Evolutionary conservation across 371 early-diverging fungal genomes (phyloP).

Genomic region (Haplosporangium sp.): DNA sequence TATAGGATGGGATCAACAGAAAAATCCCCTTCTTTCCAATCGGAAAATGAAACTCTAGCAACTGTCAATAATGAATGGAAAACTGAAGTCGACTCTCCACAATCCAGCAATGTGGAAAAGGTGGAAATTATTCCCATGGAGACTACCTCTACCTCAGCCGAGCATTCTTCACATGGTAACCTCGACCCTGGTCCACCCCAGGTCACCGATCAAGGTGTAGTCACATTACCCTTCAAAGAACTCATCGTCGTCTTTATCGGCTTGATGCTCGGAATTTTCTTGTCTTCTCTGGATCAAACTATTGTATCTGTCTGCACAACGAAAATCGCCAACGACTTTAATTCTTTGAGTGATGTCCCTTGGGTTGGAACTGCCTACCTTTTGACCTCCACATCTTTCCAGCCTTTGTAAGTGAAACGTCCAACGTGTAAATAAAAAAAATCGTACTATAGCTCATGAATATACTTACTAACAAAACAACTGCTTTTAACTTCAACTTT

Average conservation of each 20-base stretch:
- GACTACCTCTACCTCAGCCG: neutral
- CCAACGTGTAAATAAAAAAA: conserved; percentile 20
- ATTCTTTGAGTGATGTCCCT: conserved; percentile 64
- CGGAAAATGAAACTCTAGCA: conserved; percentile 1
- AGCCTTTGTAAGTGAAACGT: conserved; percentile 24
- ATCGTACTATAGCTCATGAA: conserved; percentile 56
- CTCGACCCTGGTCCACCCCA: conserved; percentile 30
- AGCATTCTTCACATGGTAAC: conserved; percentile 8
- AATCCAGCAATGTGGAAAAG: neutral
- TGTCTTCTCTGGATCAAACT: conserved; percentile 78
- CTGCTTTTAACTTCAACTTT: conserved; percentile 26
- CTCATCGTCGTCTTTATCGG: conserved; percentile 45
- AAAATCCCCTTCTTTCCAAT: conserved; percentile 11
- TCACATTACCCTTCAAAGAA: conserved; percentile 23
- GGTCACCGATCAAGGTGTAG: conserved; percentile 2
- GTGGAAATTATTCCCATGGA: neutral
- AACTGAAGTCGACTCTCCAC: neutral
- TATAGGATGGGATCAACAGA: conserved; percentile 6
- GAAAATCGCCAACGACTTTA: conserved; percentile 65
- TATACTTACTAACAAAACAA: conserved; percentile 52
- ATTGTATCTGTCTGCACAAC: conserved; percentile 74
- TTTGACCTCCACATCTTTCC: conserved; percentile 67
- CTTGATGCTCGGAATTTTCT: conserved; percentile 68
- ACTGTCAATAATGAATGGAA: neutral
- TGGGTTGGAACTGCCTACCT: conserved; percentile 74